These are phyloP conservation scores for Berberis vulgaris DNA, from an alignment of 164 flowering plant species.

Conservation along the genomic window DNA sequence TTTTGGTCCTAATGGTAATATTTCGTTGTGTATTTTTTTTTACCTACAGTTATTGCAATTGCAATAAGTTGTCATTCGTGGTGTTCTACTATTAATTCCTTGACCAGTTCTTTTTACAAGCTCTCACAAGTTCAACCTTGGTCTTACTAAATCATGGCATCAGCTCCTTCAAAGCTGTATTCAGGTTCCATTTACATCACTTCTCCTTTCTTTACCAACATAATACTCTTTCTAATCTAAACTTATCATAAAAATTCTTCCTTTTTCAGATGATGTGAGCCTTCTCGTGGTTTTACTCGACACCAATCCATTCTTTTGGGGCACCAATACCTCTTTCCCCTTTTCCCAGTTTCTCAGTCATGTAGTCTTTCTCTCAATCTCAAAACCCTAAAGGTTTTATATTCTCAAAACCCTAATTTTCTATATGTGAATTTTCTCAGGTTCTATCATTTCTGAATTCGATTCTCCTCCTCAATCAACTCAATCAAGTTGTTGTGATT, in stretches of 20 bases:
- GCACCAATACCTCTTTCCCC: conserved; percentile 24
- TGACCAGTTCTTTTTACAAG: too few relatives aligned
- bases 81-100: too few relatives aligned
- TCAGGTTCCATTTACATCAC: not conserved
- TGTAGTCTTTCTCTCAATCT: conserved; percentile 23
- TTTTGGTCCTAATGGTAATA: too few relatives aligned
- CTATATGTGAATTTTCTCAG: conserved; percentile 22
- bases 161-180: not conserved
- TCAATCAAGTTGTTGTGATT: conserved; percentile 83
- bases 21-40: too few relatives aligned
- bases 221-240: not conserved
- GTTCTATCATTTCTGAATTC: conserved; percentile 78
- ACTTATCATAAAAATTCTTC: not conserved
- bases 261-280: conserved; percentile 80
- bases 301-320: conserved; percentile 87
- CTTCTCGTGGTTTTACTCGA: conserved; percentile 71
- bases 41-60: too few relatives aligned
- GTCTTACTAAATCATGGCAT: not conserved
- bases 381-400: not conserved
- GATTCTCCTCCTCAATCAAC: conserved; percentile 62
- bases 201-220: not conserved
- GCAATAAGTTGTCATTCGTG: too few relatives aligned
- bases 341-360: conserved; percentile 64
- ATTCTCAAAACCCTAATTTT: not conserved
- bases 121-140: too few relatives aligned